A percentile compares a stretch with the other conserved stretches of the same genome.
These are phyloP conservation scores for Sporothrix brunneoviolacea DNA, from an alignment of 2,329 filamentous ascomycete species.

Conservation along the genomic window DNA sequence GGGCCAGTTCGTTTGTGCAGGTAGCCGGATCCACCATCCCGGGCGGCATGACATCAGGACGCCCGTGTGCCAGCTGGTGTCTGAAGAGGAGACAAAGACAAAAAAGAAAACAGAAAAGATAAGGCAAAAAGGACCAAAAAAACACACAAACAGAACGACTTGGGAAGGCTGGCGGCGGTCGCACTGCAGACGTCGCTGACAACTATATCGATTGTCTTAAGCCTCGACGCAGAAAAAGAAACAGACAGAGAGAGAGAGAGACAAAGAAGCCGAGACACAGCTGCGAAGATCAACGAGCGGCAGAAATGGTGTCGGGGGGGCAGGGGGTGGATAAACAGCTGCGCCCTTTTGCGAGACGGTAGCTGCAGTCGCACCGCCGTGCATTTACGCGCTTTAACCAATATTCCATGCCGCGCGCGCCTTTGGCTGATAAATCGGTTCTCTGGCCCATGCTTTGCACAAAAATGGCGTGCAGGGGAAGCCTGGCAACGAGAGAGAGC, in stretches of 20 bases:
- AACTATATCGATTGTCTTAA: not conserved
- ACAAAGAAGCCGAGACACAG: not conserved
- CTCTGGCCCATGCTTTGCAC: no score
- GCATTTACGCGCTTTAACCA: conserved; percentile 5
- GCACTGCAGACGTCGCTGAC: not conserved
- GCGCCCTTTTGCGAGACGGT: not conserved
- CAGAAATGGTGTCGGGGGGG: no score
- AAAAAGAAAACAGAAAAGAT: not conserved
- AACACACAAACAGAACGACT: not conserved
- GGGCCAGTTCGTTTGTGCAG: not conserved
- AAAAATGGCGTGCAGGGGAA: no score
- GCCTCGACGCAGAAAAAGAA: not conserved
- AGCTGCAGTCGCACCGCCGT: not conserved
- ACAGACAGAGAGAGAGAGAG: not conserved
- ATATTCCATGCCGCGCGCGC: not conserved
- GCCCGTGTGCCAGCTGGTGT: not conserved
- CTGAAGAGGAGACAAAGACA: not conserved
- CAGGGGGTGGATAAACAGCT: not conserved
- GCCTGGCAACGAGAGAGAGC: no score
- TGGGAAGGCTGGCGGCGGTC: not conserved
- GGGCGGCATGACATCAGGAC: not conserved
- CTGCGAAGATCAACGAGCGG: no score
- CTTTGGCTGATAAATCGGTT: conserved; percentile 1
- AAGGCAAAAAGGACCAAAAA: not conserved
- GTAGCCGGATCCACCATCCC: not conserved